These are phyloP conservation scores for Pulveroboletus frians DNA, from an alignment of 768 basidiomycete genomes.

Conservation along the genomic window DNA sequence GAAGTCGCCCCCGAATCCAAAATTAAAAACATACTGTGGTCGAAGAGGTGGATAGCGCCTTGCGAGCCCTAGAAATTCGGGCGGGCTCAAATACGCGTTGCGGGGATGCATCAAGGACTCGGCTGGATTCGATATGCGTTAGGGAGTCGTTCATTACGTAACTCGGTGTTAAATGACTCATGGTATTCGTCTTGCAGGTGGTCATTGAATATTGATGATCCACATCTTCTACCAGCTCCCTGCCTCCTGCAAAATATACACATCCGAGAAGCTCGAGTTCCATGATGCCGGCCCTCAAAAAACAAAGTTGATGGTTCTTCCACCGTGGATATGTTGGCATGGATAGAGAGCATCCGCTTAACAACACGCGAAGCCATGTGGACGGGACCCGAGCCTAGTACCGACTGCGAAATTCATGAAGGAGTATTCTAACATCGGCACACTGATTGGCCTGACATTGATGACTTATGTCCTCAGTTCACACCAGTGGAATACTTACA, in stretches of 20 bases:
- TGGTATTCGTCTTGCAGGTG: conserved; percentile 19
- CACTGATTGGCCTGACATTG: conserved; percentile 23
- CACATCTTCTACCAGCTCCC: conserved; percentile 33
- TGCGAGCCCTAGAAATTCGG: conserved; percentile 60
- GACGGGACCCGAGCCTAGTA: conserved; percentile 39
- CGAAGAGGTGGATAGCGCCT: conserved; percentile 50
- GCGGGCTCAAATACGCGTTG: conserved; percentile 42
- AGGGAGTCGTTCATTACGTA: no score
- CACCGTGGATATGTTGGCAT: conserved; percentile 38
- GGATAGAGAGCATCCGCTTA: conserved; percentile 42
- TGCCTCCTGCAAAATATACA: conserved; percentile 27
- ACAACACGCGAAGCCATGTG: conserved; percentile 31
- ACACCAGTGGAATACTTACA: background rate
- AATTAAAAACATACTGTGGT: conserved; percentile 40
- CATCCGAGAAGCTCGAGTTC: conserved; percentile 32
- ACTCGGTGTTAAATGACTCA: background rate
- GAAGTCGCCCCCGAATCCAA: background rate
- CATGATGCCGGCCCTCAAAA: conserved; percentile 24
- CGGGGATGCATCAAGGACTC: conserved; percentile 47
- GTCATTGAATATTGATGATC: conserved; percentile 22
- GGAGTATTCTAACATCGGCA: conserved; percentile 30
- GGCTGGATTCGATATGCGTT: no score
- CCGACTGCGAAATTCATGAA: conserved; percentile 24
- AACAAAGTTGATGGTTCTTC: conserved; percentile 35
- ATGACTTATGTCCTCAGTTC: background rate